A percentile compares a stretch with the other conserved stretches of the same genome.
Evolutionary conservation across 208 protist species (phyloP).

Genomic region (Wallacemonas sp.): DNA sequence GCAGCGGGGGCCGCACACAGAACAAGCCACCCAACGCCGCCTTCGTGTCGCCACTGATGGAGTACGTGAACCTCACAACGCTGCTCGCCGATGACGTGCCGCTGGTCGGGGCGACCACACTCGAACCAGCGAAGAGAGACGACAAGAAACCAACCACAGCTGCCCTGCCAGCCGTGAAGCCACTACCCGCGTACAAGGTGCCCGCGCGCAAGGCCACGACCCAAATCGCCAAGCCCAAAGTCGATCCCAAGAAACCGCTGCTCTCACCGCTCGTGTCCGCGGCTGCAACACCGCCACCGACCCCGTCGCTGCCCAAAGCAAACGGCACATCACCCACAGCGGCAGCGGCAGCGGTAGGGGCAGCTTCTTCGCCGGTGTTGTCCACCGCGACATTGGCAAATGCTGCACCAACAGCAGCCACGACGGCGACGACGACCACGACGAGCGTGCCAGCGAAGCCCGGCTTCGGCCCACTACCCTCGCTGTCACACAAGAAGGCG

Average conservation of each 20-base stretch:
- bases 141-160: not conserved
- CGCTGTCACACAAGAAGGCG: too few relatives aligned
- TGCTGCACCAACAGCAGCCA: too few relatives aligned
- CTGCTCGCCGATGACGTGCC: not conserved
- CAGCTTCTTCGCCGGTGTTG: too few relatives aligned
- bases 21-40: not conserved
- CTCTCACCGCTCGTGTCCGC: not conserved
- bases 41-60: not conserved
- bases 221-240: not conserved
- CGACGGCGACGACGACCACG: not conserved
- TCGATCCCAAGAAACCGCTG: not conserved
- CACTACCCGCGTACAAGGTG: not conserved
- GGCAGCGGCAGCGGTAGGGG: too few relatives aligned
- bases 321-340: too few relatives aligned
- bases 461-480: too few relatives aligned
- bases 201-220: not conserved
- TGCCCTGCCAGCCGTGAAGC: not conserved
- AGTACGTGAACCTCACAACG: not conserved
- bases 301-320: too few relatives aligned
- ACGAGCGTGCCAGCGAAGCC: too few relatives aligned
- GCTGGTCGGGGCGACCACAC: not conserved
- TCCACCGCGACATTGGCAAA: not conserved
- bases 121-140: not conserved
- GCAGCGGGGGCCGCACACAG: too few relatives aligned
- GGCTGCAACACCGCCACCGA: not conserved